phyloP scores from a whole-genome alignment of 2,329 filamentous ascomycete genomes.

The Nakataea oryzae region DNA sequence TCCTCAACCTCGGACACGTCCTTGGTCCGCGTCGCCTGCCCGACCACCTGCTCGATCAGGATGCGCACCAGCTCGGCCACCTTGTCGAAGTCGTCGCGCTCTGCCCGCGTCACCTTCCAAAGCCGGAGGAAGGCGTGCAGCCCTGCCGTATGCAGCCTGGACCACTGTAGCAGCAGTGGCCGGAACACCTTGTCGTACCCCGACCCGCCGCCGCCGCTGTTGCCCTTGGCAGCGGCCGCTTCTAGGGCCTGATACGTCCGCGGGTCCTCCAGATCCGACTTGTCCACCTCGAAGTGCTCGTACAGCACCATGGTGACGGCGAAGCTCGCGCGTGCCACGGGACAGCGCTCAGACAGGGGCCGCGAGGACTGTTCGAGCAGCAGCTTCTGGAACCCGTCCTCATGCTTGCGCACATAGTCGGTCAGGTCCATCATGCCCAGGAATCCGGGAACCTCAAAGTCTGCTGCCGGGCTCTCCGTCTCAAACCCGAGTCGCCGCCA shows the following conservation, averaged over 20 bases:
- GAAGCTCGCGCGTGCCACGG: constrained; percentile 76
- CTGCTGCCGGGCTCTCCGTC: constrained; percentile 73
- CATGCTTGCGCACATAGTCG: constrained; percentile 84
- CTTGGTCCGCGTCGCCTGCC: constrained; percentile 68
- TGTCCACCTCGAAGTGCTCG: constrained; percentile 92
- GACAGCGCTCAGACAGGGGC: constrained; percentile 64
- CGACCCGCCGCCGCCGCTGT: neutral
- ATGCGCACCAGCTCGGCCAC: constrained; percentile 86
- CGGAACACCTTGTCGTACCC: constrained; percentile 71
- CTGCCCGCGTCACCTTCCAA: constrained; percentile 84
- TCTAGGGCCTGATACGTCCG: constrained; percentile 62
- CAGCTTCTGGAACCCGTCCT: constrained; percentile 86
- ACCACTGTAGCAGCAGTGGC: constrained; percentile 87
- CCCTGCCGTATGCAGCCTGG: constrained; percentile 73
- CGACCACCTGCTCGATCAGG: constrained; percentile 79
- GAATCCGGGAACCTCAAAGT: constrained; percentile 81
- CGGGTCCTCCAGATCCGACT: constrained; percentile 63
- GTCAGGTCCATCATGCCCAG: constrained; percentile 96
- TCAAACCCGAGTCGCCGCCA: constrained; percentile 91
- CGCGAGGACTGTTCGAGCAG: constrained; percentile 78
- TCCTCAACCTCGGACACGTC: constrained; percentile 84
- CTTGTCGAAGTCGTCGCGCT: constrained; percentile 83
- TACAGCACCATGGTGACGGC: constrained; percentile 82
- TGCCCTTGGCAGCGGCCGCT: constrained; percentile 15
- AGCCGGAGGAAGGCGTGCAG: constrained; percentile 81